phyloP scores from a whole-genome alignment of 2,329 filamentous ascomycete species.

The Penicillium digitatum region DNA sequence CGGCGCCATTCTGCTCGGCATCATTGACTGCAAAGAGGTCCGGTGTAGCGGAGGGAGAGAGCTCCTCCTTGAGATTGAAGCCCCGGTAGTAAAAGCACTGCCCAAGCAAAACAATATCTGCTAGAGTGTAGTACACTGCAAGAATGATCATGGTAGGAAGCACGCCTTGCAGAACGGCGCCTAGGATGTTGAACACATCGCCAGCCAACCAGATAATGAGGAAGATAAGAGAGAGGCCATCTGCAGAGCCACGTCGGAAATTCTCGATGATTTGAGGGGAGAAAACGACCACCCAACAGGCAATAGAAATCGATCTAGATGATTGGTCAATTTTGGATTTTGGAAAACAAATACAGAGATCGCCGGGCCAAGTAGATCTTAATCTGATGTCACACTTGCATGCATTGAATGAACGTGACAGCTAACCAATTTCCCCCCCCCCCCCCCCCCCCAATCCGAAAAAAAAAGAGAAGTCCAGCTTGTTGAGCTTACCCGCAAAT shows the following conservation, averaged over 20 bases:
- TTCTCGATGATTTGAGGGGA: slow-evolving; percentile 96
- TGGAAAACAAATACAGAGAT: not conserved
- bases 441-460: too few relatives aligned
- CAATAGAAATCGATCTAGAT: slow-evolving; percentile 82
- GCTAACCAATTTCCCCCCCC: too few relatives aligned
- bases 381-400: not conserved
- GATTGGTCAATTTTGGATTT: slow-evolving; percentile 12
- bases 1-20: slow-evolving; percentile 17
- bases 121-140: slow-evolving; percentile 90
- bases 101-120: slow-evolving; percentile 78
- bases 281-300: slow-evolving; percentile 97
- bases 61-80: slow-evolving; percentile 50
- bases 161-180: slow-evolving; percentile 86
- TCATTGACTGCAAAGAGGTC: slow-evolving; percentile 13
- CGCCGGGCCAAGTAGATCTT: not conserved
- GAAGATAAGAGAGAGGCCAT: slow-evolving; percentile 86
- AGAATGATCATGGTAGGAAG: slow-evolving; percentile 93
- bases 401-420: not conserved
- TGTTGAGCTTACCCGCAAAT: slow-evolving; percentile 69
- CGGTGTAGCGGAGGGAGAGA: slow-evolving; percentile 18
- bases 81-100: slow-evolving; percentile 97
- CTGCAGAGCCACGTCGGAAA: slow-evolving; percentile 76
- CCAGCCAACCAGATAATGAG: slow-evolving; percentile 88
- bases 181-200: slow-evolving; percentile 94
- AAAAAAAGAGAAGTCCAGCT: not conserved